Conservation (phyloP, 1,284 basidiomycete genomes). For the Marasmius tenuissimus region DNA sequence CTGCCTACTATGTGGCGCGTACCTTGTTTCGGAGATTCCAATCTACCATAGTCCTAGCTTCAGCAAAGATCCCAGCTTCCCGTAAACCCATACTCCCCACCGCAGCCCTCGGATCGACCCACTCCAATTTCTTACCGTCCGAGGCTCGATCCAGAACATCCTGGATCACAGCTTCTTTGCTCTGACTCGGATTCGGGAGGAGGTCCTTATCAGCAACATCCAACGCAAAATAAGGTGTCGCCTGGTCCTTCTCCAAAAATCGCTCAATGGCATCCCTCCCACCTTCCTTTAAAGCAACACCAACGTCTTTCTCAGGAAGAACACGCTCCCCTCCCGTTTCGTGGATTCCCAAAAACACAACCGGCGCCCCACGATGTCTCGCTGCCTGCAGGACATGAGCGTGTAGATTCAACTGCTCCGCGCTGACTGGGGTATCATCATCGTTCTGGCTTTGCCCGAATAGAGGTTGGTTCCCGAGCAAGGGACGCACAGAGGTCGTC, state of each 20-base stretch:
- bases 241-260: constrained; percentile 61
- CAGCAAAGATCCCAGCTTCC: constrained; percentile 74
- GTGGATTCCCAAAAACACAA: constrained; percentile 14
- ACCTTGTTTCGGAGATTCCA: constrained; percentile 90
- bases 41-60: constrained; percentile 79
- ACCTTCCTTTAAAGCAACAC: not conserved
- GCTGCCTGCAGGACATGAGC: constrained; percentile 60
- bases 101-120: constrained; percentile 68
- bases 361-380: constrained; percentile 48
- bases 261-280: constrained; percentile 16
- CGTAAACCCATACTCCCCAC: constrained; percentile 54
- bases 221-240: constrained; percentile 78
- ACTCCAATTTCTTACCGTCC: constrained; percentile 43
- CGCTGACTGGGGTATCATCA: constrained; percentile 46
- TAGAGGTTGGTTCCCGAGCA: constrained; percentile 48
- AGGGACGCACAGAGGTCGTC: constrained; percentile 55
- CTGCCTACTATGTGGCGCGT: constrained; percentile 11
- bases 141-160: not conserved
- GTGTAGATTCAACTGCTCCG: constrained; percentile 29
- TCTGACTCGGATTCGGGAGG: not conserved
- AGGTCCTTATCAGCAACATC: constrained; percentile 57
- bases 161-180: constrained; percentile 22
- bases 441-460: constrained; percentile 67
- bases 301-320: not conserved
- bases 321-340: not conserved